Base-by-base conservation (phyloP, 352 stramenopile genomes). In the Pythium brachiatum region DNA sequence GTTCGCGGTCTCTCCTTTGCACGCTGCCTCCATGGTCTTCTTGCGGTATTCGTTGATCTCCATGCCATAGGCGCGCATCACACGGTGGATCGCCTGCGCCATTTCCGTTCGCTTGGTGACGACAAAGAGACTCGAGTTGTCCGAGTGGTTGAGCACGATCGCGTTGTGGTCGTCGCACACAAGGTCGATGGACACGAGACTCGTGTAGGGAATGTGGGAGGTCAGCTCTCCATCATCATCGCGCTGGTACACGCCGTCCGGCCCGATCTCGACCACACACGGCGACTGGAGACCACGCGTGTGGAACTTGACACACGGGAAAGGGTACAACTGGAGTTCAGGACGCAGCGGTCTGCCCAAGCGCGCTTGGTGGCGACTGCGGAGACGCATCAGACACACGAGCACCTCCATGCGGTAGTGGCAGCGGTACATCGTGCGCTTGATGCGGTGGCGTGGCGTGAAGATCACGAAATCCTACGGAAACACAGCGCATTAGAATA, bases 391-490 rank as follows among this genome's bases (percentile, higher is more conserved):
- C 25, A 94, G 73, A 56, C 81, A 89, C 11, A 94, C 82, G 4
- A 94, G 73, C 48, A 94, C 81, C 32, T 94, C 84, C 82, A 92
- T 92, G 55, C 84, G 81, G 66, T 82, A 94, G 53, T 89, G 70
- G 64, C 82, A 91, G 43, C 84, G 82, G 36, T 88, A 94, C 8
- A 90, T 75, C 11, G 82, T 92, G 57, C 90, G 90, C 72, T 94
- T 94, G 56, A 92, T 74, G 53, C 75, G 74, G 53, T 94, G 84
- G 23, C 82, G 81, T 16, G 84, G 84, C 41, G 84, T 94, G 67
- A 77, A 70, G 53, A 94, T 86, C 25, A 83, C 76, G 53, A 94
- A 88, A 47, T 94, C 41, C 41, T 48, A n/a, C 41, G 26, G 4
- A 9, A 36, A 36, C 31, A 13, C n/a, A 21, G 16, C n/a, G 8